These are phyloP conservation scores for Erythrobasidium hasegawianum DNA, from an alignment of 1,284 basidiomycete species.

Conservation along the genomic window DNA sequence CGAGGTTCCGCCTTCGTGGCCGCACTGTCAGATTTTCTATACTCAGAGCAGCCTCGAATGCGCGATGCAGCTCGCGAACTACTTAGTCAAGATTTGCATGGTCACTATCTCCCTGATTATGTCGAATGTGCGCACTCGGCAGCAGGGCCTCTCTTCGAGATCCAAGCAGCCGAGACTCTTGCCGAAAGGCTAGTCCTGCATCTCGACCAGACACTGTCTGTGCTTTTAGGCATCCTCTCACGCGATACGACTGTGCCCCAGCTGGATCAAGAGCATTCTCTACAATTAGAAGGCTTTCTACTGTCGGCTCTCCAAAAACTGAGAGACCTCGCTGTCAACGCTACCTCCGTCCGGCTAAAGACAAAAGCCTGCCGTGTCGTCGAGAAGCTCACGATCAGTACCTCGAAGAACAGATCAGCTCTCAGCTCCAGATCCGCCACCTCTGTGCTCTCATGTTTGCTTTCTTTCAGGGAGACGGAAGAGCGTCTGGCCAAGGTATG, in stretches of 20 bases:
- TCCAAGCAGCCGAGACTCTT: background rate
- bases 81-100: slow-evolving; percentile 1
- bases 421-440: too few relatives aligned
- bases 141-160: background rate
- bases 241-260: background rate
- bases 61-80: slow-evolving; percentile 19
- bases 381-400: background rate
- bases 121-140: background rate
- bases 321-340: background rate
- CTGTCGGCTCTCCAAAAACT: background rate
- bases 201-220: slow-evolving; percentile 19
- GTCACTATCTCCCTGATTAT: background rate
- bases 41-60: slow-evolving; percentile 17
- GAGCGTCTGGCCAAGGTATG: too few relatives aligned
- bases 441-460: too few relatives aligned
- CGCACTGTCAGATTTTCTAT: background rate
- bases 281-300: background rate
- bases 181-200: background rate
- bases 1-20: background rate
- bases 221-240: background rate
- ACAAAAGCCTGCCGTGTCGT: background rate
- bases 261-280: background rate
- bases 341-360: background rate
- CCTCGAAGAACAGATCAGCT: too few relatives aligned
- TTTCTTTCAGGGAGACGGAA: too few relatives aligned